Percentiles rank a stretch among this genome's conserved stretches.
Evolutionary conservation across 2,329 filamentous ascomycete genomes (phyloP).

Genomic region (Fusarium musae): DNA sequence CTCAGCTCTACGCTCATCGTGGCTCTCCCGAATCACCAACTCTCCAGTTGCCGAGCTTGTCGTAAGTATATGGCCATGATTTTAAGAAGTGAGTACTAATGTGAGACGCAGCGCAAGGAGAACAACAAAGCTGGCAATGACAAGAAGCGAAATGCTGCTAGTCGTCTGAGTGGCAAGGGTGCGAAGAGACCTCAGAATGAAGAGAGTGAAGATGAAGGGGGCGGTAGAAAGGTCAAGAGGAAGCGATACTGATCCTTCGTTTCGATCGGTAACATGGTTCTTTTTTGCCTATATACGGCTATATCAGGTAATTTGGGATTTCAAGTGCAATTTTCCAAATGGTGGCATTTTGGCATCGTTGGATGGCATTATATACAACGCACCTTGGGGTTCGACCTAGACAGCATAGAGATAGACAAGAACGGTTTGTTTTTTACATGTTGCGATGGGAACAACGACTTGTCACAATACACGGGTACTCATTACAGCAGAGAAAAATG

Average conservation of each 20-base stretch:
- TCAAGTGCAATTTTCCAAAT: not conserved
- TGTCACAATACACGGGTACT: not conserved
- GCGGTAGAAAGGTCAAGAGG: not conserved
- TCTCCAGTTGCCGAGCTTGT: conserved; percentile 32
- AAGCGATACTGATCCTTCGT: not conserved
- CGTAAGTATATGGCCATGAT: not conserved
- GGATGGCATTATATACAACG: not conserved
- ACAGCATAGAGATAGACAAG: not conserved
- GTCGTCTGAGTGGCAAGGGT: conserved; percentile 17
- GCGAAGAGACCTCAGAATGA: conserved; percentile 27
- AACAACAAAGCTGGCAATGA: conserved; percentile 42
- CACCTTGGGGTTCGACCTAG: not conserved
- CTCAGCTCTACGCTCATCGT: conserved; percentile 37
- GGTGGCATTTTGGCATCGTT: not conserved
- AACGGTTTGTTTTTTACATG: not conserved
- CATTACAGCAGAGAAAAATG: not conserved
- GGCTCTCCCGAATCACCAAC: conserved; percentile 38
- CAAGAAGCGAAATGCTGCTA: conserved; percentile 28
- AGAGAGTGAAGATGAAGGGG: conserved; percentile 5
- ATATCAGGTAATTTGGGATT: not conserved
- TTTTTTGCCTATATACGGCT: not conserved
- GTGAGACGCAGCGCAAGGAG: conserved; percentile 28
- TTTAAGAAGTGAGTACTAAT: not conserved
- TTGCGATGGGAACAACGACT: not conserved
- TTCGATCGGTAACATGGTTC: not conserved